Base-by-base conservation (phyloP, 2,329 filamentous ascomycete species). In the Colletotrichum ledebouriae region DNA sequence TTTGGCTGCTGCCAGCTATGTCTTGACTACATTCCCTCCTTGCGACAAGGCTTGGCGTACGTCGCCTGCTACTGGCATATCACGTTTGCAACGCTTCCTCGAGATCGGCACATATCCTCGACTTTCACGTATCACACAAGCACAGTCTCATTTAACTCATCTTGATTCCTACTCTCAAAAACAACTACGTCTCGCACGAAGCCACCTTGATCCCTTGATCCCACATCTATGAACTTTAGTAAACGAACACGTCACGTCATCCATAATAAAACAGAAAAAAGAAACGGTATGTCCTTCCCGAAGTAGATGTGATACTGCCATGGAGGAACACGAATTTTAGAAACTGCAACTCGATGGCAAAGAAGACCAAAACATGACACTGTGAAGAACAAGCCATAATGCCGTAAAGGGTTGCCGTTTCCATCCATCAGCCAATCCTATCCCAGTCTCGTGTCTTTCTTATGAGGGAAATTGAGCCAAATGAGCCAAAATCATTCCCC, bases 371-470 rank as follows among this genome's bases (percentile, higher is more conserved):
- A 57, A 57, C 25, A 57, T 15, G 22, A 29, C 13, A 33, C 22
- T 22, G 37, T 29, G 7, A 29, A 7, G 29, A 29, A 29, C 29
- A 29, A 29, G 29, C 29, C 29, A 29, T 7, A 29, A 33, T 57
- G 53, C 53, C 39, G 17, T 15, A 20, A 41, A 57, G 53, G 53
- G 53, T 57, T 57, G 39, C 53, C 53, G 22, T 57, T 44, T 34
- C 53, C 42, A 44, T 57, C 53, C 53, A n/a, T 57, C 53, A 57
- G 37, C 44, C 39, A 57, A 57, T 42, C 4, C 53, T 39, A n/a
- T 44, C 37, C 39, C n/a, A 57, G n/a, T 42, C 3, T 39, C 37
- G 39, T 44, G 39, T 57, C 53, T 57, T 42, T 57, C 37, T 57
- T 57, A 33, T 10, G 53, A 34, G 11, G 17, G 17, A 17, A 17